Percentiles rank a stretch among this genome's conserved stretches.
These are phyloP conservation scores for Larix kaempferi DNA, from an alignment of 75 land plant species.

Conservation along the genomic window DNA sequence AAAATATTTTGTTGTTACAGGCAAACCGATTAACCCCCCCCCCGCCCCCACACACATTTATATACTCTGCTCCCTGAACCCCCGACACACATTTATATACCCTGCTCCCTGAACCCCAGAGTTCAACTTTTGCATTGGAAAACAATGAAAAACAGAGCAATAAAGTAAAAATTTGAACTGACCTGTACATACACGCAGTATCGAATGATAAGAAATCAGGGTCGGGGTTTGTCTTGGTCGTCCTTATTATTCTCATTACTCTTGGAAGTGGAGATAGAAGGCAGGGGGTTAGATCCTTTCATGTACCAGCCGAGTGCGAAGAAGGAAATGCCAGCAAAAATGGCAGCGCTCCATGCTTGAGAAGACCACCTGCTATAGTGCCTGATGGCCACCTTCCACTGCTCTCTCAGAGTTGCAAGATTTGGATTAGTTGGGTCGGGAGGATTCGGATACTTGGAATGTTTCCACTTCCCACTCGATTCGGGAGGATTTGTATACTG, in stretches of 20 bases:
- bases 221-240: too few species aligned
- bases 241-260: background rate
- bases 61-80: too few species aligned
- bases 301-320: conserved; percentile 93
- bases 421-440: conserved; percentile 79
- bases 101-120: too few species aligned
- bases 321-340: conserved; percentile 74
- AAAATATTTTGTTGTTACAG: too few species aligned
- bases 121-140: too few species aligned
- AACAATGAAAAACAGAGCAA: too few species aligned
- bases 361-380: conserved; percentile 82
- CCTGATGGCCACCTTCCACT: conserved; percentile 78
- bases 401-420: conserved; percentile 78
- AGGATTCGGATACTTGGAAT: conserved; percentile 52
- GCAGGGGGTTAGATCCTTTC: conserved; percentile 86
- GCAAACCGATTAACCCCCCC: too few species aligned
- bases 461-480: background rate
- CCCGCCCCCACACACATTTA: too few species aligned
- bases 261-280: conserved; percentile 36
- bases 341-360: conserved; percentile 93
- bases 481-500: background rate
- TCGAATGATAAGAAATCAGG: too few species aligned
- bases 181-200: too few species aligned
- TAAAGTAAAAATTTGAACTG: too few species aligned
- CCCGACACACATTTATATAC: too few species aligned